Conservation (phyloP, 225 moss, liverwort and hornwort species). For the Anthoceros angustus region DNA sequence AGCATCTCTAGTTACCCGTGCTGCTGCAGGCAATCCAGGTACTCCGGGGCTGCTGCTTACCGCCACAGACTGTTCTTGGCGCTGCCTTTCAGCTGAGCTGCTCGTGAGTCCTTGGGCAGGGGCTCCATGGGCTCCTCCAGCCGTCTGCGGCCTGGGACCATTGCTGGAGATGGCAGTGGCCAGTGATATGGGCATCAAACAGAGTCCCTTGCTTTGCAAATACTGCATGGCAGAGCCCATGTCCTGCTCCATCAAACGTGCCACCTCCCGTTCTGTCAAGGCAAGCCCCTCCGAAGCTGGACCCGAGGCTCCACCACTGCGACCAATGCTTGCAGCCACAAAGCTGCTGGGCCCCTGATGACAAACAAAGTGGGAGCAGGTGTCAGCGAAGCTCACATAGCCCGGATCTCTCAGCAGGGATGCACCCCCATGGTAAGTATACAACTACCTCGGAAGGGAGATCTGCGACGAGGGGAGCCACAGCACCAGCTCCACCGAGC, state of each 20-base stretch:
- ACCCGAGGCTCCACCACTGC: conserved; percentile 40
- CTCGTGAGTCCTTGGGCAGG: too few relatives aligned
- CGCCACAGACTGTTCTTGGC: too few relatives aligned
- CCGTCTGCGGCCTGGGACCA: not conserved
- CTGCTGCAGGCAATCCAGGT: too few relatives aligned
- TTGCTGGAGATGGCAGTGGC: conserved; percentile 90
- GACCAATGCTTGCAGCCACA: conserved; percentile 45
- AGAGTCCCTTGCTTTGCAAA: conserved; percentile 88
- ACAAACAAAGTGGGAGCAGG: not conserved
- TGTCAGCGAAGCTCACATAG: not conserved
- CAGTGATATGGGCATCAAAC: conserved; percentile 90
- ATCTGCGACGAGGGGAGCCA: conserved; percentile 75
- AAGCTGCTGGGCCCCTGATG: conserved; percentile 64
- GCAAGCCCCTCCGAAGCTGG: conserved; percentile 68
- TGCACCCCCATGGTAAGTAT: not conserved
- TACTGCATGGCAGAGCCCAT: conserved; percentile 99
- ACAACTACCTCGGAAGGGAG: conserved; percentile 73
- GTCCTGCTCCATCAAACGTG: conserved; percentile 93
- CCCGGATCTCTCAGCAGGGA: not conserved
- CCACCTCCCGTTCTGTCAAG: conserved; percentile 83
- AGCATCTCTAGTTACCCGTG: too few relatives aligned
- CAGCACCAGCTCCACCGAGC: conserved; percentile 86
- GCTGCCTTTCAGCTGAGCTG: too few relatives aligned
- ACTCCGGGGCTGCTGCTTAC: too few relatives aligned
- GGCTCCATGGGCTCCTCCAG: not conserved